These are phyloP conservation scores for Aspergillus steynii DNA, from an alignment of 495 filamentous ascomycete genomes.

Conservation along the genomic window DNA sequence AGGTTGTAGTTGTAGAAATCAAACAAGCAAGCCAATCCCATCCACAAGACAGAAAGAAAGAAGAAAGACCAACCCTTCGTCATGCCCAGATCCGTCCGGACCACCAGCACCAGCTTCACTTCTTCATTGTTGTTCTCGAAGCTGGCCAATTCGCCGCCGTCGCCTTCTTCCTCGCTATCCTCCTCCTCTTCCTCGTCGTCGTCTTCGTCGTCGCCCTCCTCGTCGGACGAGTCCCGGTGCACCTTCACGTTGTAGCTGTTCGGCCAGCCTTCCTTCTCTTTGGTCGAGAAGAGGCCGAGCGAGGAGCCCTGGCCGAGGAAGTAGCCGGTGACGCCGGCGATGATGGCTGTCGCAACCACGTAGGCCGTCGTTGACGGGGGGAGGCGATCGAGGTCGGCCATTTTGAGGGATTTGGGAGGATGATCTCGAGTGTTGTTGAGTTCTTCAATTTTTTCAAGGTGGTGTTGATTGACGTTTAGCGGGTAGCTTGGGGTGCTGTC, in stretches of 20 bases:
- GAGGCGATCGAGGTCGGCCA: constrained; percentile 43
- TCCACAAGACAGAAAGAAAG: constrained; percentile 4
- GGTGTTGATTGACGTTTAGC: constrained; percentile 5
- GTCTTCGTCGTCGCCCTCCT: constrained; percentile 29
- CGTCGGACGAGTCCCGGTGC: constrained; percentile 47
- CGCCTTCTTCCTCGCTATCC: constrained; percentile 42
- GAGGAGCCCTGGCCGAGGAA: constrained; percentile 56
- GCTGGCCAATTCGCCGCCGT: constrained; percentile 42
- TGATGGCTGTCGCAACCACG: constrained; percentile 63
- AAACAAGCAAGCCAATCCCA: background rate
- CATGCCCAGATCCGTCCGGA: constrained; percentile 94
- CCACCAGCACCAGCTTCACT: constrained; percentile 91
- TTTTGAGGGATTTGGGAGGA: constrained; percentile 22
- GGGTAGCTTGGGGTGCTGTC: background rate
- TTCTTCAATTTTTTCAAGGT: background rate
- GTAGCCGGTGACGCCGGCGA: constrained; percentile 67
- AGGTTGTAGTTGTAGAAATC: background rate
- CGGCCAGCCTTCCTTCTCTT: constrained; percentile 48
- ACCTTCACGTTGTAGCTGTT: constrained; percentile 54
- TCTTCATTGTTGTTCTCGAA: constrained; percentile 65
- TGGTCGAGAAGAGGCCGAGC: constrained; percentile 44
- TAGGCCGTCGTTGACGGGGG: constrained; percentile 50
- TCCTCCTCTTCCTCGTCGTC: constrained; percentile 33
- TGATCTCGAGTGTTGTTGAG: background rate
- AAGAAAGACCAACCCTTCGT: constrained; percentile 68